Base-by-base conservation (phyloP, 371 early-diverging fungal genomes). In the Mortierella sp. region DNA sequence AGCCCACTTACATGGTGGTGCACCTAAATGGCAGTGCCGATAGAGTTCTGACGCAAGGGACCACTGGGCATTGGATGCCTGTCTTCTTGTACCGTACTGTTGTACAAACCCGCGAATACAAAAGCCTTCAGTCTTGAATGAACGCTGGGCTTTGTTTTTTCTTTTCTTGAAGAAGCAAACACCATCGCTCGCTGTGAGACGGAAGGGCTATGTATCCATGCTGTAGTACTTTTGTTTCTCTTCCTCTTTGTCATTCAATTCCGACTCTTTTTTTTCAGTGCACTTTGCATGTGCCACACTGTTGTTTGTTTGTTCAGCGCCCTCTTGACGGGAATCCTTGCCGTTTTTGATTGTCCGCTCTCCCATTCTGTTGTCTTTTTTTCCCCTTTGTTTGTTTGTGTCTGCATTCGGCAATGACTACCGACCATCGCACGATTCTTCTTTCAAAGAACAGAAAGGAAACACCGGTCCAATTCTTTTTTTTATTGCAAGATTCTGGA, bases 41-140 rank as follows among this genome's bases (percentile, higher is more conserved):
- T 64, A 59, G 59, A 59, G 34, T 31, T 59, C 24, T 64, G 37
- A 64, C 64, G 64, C 64, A 64, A 64, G 64, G 64, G 64, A 64
- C 37, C 61, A 64, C 31, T 64, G 34, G 34, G 5, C 61, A 64
- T 64, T 64, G 34, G 34, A 19, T 31, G 21, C 31, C 31, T 19
- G 3, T 37, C 31, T 59, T 28, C 4, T 59, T 31, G 5, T 31
- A 31, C 43, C 6, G 43, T n/a, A 40, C 43, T 40, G 34, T 59
- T 31, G 28, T 31, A 14, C 16, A 31, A 28, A 59, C 48, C 13
- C 13, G 59, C 26, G 28, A 13, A 59, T 31, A 53, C 28, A 64
- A 1, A 64, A 24, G 8, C 34, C 16, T 37, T 37, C 64, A 19
- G 14, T 34, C 37, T 31, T 16, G 59, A 59, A 31, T 59, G 31